phyloP scores from a whole-genome alignment of 2,329 filamentous ascomycete genomes.

The Alternaria triticina region DNA sequence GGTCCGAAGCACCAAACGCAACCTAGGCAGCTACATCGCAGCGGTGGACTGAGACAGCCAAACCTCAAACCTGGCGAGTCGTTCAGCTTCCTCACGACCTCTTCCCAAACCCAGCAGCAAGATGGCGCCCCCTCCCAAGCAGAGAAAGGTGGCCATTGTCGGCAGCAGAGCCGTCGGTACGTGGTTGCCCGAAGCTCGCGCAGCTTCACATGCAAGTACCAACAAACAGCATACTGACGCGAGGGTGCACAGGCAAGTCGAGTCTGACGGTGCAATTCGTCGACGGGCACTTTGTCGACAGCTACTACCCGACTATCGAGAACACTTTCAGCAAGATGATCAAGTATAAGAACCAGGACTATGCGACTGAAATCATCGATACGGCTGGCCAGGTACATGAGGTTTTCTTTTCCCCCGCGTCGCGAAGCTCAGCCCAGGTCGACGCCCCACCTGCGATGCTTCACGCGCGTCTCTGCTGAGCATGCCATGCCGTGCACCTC shows the following conservation, averaged over 20 bases:
- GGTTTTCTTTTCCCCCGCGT: slow-evolving; percentile 27
- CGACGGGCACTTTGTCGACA: slow-evolving; percentile 97
- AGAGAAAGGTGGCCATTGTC: slow-evolving; percentile 94
- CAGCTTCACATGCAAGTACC: slow-evolving; percentile 19
- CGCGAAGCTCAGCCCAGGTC: slow-evolving; percentile 17
- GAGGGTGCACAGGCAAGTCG: slow-evolving; percentile 76
- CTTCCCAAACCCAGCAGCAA: slow-evolving; percentile 26
- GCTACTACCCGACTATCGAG: slow-evolving; percentile 98
- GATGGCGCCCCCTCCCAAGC: slow-evolving; percentile 75
- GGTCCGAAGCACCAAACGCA: slow-evolving; percentile 23
- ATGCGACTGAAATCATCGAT: slow-evolving; percentile 95
- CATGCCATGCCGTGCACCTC: slow-evolving; percentile 1
- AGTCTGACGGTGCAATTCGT: slow-evolving; percentile 97
- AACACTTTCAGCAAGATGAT: slow-evolving; percentile 98
- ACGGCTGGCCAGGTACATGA: slow-evolving; percentile 84
- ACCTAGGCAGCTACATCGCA: slow-evolving; percentile 30
- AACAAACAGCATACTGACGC: slow-evolving; percentile 21
- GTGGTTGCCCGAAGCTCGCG: slow-evolving; percentile 27
- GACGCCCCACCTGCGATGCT: slow-evolving; percentile 19
- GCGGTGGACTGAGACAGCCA: slow-evolving; percentile 23
- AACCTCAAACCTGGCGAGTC: slow-evolving; percentile 31
- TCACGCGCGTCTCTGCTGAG: background rate
- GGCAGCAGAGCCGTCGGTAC: slow-evolving; percentile 91
- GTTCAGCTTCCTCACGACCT: slow-evolving; percentile 22
- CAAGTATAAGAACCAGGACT: slow-evolving; percentile 90